Percentiles rank a stretch among this genome's conserved stretches.
Evolutionary conservation across 257 asterid genomes (phyloP).

Genomic region (Orobanche coerulescens): DNA sequence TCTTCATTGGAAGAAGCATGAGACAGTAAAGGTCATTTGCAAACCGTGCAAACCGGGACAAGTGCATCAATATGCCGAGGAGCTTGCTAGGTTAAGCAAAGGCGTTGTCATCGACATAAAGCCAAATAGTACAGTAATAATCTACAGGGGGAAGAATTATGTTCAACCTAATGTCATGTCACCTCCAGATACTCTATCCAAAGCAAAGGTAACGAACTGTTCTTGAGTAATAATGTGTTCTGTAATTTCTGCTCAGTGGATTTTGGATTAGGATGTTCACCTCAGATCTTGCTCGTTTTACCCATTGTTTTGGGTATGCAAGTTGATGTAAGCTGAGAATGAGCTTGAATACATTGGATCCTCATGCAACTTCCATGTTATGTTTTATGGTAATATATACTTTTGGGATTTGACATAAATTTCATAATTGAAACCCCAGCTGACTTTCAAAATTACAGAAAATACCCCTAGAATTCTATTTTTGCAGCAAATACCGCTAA

Average conservation of each 20-base stretch:
- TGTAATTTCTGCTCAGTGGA: background rate
- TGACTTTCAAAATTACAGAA: no score
- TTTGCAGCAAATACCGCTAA: no score
- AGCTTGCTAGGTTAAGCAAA: constrained; percentile 76
- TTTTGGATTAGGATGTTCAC: constrained; percentile 9
- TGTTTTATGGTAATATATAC: no score
- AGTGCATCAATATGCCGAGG: constrained; percentile 69
- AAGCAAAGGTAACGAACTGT: constrained; percentile 64
- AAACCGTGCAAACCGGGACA: constrained; percentile 93
- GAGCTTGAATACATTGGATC: background rate
- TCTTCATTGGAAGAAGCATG: constrained; percentile 96
- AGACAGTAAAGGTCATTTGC: constrained; percentile 83
- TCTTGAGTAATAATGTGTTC: background rate
- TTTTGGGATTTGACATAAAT: no score
- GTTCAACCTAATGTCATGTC: constrained; percentile 81
- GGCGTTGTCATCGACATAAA: constrained; percentile 71
- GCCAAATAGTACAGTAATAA: constrained; percentile 60
- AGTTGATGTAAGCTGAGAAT: background rate
- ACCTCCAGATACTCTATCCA: constrained; percentile 83
- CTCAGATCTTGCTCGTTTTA: constrained; percentile 12
- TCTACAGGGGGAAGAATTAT: constrained; percentile 87
- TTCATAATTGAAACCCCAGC: no score
- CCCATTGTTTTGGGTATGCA: background rate
- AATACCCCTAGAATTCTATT: no score
- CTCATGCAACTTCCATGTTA: background rate